These are phyloP conservation scores for Panicum miliaceum DNA, from an alignment of 176 grass and related monocot species.

Conservation along the genomic window DNA sequence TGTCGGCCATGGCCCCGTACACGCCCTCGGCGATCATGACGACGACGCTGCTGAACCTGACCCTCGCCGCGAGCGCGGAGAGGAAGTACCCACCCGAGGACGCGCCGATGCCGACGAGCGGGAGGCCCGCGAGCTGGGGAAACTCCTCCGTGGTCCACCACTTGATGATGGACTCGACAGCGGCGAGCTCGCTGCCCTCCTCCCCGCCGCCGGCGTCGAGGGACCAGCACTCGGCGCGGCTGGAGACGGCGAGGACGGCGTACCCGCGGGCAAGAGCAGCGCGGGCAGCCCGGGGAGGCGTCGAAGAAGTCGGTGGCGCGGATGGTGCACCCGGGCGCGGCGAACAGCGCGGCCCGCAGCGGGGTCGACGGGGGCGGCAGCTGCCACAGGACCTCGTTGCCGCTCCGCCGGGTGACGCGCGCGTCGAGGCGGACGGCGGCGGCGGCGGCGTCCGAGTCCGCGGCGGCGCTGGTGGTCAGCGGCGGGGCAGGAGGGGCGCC, in stretches of 20 bases:
- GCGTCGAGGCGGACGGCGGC: slow-evolving; percentile 58
- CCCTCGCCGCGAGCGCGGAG: slow-evolving; percentile 71
- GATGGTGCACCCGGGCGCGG: slow-evolving; percentile 82
- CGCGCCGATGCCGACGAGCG: slow-evolving; percentile 69
- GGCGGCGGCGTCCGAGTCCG: too few relatives aligned
- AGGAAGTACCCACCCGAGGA: slow-evolving; percentile 86
- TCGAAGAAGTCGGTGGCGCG: slow-evolving; percentile 91
- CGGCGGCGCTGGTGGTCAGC: neutral
- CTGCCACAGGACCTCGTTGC: slow-evolving; percentile 87
- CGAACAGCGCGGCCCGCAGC: slow-evolving; percentile 66
- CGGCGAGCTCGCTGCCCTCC: slow-evolving; percentile 53
- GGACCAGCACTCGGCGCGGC: slow-evolving; percentile 77
- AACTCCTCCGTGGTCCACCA: slow-evolving; percentile 57
- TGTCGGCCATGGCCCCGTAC: slow-evolving; percentile 45
- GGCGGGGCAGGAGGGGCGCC: neutral
- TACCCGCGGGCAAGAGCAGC: slow-evolving; percentile 72
- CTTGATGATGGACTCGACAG: slow-evolving; percentile 72
- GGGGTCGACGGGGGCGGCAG: slow-evolving; percentile 37
- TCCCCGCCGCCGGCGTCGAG: neutral
- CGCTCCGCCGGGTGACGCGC: slow-evolving; percentile 52
- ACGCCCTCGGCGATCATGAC: slow-evolving; percentile 88
- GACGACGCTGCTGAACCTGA: slow-evolving; percentile 70
- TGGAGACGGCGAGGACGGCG: slow-evolving; percentile 75
- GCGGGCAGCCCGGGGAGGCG: slow-evolving; percentile 59
- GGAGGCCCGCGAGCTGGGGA: slow-evolving; percentile 63